Base-by-base conservation (phyloP, 768 basidiomycete genomes). In the Tricholoma flavovirens region DNA sequence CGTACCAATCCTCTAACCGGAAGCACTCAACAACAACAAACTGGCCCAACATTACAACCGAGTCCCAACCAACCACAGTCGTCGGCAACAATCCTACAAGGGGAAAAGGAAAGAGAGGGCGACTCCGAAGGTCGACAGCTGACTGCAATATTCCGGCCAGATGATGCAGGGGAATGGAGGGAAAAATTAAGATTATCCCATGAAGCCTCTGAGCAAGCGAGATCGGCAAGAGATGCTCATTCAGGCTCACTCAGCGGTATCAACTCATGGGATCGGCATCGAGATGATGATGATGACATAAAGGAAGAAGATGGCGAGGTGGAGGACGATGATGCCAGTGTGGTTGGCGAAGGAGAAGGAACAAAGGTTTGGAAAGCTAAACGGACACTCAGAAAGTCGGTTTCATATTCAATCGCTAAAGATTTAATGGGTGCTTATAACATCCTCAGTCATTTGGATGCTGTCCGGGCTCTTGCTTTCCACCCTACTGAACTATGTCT, bases 381-480 rank as follows among this genome's bases (percentile, higher is more conserved):
- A 71, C 80, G 89, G 71, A 94, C 89, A 43, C 73, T 98, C 64
- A 81, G 92, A 77, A 93, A 92, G 90, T 95, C 66, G 73, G 92
- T 80, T 55, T 58, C 60, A 59, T 68, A 58, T 64, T 59, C 55
- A 52, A 51, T 21, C 51, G 42, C 36, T 33, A 58, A n/a, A 57
- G 49, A 38, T 43, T 51, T 52, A 57, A 60, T n/a, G 53, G 53
- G 7, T 57, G 29, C 59, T 63, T 61, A 62, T 60, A 51, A 55
- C 48, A 50, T 55, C 51, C 24, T 49, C 63, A 96, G 93, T 69
- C 97, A 99, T 71, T 76, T 99, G 59, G 96, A 98, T 69, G 86
- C 92, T 12, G 93, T 97, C 38, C 85, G 95, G 53, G 87, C 91
- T 6, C 75, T 98, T 21, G 86, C 90, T 0, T 96, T 97, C 80